phyloP scores from a whole-genome alignment of 148 eudicot species.

The Polygonum aviculare region DNA sequence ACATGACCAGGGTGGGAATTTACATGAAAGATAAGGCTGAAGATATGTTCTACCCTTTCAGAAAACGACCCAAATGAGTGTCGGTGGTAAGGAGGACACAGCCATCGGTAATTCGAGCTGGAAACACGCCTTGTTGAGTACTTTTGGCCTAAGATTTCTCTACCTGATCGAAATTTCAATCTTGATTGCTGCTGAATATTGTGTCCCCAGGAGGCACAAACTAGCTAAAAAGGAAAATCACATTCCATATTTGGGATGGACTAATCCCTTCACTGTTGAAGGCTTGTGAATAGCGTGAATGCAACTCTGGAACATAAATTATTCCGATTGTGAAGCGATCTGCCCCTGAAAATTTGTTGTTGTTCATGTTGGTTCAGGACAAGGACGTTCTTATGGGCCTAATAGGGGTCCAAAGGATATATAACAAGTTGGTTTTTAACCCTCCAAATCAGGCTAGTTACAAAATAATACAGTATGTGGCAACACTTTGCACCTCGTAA shows the following conservation, averaged over 20 bases:
- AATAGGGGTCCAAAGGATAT: no score
- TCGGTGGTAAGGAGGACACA: neutral
- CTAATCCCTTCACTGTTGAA: neutral
- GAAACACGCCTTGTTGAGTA: neutral
- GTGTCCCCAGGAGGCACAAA: neutral
- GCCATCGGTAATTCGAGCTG: neutral
- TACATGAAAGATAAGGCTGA: slow-evolving; percentile 64
- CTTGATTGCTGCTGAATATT: neutral
- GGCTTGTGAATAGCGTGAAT: neutral
- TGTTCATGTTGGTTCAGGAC: no score
- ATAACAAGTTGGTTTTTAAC: no score
- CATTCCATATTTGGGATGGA: neutral
- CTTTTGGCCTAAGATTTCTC: neutral
- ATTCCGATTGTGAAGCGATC: no score
- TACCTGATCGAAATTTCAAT: neutral
- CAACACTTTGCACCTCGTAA: no score
- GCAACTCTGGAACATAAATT: no score
- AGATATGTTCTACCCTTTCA: slow-evolving; percentile 56
- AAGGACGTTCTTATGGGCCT: no score
- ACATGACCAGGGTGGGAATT: slow-evolving; percentile 60
- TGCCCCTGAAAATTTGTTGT: no score
- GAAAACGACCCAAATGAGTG: slow-evolving; percentile 65
- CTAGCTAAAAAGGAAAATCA: neutral
- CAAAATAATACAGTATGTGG: no score
- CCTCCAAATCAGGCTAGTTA: no score